These are phyloP conservation scores for Podospora pseudocomata DNA, from an alignment of 495 filamentous ascomycete species.

Conservation along the genomic window DNA sequence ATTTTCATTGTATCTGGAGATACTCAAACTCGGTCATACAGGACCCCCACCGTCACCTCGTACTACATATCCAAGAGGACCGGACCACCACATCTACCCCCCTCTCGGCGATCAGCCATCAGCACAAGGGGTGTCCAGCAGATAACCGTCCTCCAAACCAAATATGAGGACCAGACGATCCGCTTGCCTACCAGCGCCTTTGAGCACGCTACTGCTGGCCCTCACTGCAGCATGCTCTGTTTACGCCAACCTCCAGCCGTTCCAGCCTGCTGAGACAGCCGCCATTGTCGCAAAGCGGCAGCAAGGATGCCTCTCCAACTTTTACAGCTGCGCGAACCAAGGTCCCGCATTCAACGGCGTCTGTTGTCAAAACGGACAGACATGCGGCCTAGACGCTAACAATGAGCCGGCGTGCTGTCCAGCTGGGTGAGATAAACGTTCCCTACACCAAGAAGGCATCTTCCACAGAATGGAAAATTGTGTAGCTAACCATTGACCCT, in stretches of 20 bases:
- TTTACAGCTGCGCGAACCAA: conserved; percentile 42
- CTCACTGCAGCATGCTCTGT: conserved; percentile 18
- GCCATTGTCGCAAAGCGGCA: conserved; percentile 19
- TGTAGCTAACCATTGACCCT: background rate
- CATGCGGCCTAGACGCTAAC: conserved; percentile 40
- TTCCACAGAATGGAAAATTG: background rate
- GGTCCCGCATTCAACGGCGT: conserved; percentile 38
- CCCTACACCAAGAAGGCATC: background rate
- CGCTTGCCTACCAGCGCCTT: background rate
- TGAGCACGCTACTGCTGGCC: conserved; percentile 9
- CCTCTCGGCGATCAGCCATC: background rate
- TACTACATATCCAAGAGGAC: background rate
- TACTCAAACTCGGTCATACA: background rate
- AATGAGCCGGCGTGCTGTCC: conserved; percentile 47
- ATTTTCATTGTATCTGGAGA: background rate
- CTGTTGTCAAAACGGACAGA: conserved; percentile 46
- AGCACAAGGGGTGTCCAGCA: background rate
- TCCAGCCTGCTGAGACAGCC: conserved; percentile 32
- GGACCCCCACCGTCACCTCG: background rate
- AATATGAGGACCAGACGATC: conserved; percentile 8
- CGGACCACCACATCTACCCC: background rate
- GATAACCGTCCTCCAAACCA: background rate
- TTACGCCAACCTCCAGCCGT: conserved; percentile 27
- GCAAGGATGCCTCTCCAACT: conserved; percentile 36
- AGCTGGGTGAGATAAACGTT: conserved; percentile 32